Evolutionary conservation across 768 basidiomycete species (phyloP).

Genomic region (Leccinum longicurvipes): DNA sequence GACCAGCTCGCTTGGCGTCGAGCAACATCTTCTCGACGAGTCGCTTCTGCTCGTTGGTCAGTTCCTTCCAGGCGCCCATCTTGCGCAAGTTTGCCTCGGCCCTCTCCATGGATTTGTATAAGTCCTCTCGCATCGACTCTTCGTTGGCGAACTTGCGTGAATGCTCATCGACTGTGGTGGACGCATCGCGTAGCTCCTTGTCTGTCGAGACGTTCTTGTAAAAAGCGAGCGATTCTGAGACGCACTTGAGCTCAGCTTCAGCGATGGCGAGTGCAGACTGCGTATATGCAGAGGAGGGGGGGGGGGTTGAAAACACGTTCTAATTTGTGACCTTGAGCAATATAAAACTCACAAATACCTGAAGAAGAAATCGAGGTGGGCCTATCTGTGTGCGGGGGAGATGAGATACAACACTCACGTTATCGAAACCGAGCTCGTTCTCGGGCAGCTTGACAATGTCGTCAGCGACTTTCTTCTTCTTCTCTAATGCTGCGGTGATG

Average conservation of each 20-base stretch:
- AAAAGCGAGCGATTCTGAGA: constrained; percentile 64
- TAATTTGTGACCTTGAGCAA: too few relatives aligned
- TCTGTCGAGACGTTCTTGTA: constrained; percentile 78
- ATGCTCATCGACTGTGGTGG: constrained; percentile 68
- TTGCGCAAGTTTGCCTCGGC: constrained; percentile 67
- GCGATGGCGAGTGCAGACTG: constrained; percentile 59
- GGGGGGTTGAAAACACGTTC: constrained; percentile 6
- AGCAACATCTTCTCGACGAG: constrained; percentile 80
- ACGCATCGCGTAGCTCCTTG: constrained; percentile 78
- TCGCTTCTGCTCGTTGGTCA: constrained; percentile 66
- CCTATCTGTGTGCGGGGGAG: background rate
- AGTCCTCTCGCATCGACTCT: constrained; percentile 75
- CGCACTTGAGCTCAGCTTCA: constrained; percentile 51
- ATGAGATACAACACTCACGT: constrained; percentile 41
- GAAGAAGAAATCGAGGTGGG: background rate
- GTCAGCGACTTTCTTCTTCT: constrained; percentile 54
- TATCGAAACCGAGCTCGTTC: constrained; percentile 60
- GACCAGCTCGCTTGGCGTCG: constrained; percentile 77
- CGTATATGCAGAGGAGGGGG: background rate
- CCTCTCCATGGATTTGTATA: constrained; percentile 67
- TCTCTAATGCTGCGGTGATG: constrained; percentile 56
- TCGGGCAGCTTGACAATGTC: constrained; percentile 54
- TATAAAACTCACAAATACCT: constrained; percentile 68
- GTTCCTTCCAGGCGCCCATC: constrained; percentile 56
- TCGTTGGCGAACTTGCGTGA: constrained; percentile 73